Evolutionary conservation across 2,329 filamentous ascomycete genomes (phyloP), one percentile per base, ranked within the genome.

Genomic region (Chaetomiaceae sp.): DNA sequence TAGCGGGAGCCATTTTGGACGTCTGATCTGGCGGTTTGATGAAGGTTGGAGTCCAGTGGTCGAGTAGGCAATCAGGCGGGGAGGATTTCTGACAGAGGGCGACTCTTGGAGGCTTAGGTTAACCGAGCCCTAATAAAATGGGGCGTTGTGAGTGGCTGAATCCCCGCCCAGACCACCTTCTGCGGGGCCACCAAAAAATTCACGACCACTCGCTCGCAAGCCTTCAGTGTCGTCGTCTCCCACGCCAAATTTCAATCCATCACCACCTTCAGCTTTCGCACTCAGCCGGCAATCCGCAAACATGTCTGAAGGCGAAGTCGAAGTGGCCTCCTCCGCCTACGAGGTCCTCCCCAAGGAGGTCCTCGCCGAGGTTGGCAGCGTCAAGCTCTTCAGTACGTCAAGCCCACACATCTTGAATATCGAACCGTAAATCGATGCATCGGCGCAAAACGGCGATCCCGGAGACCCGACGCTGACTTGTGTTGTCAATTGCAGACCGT

Each of bases 281-380:
- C 59, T 63, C 62, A 62, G 61, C 60, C 63, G 62, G 62, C 61
- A 60, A 65, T n/a, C 55, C 61, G 66, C 65, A 69, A 88, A 76
- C 70, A 96, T 95, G 90, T 95, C 90, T 87, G 90, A 95, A 78
- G 90, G 87, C 81, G 91, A 96, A 82, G 87, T 95, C 77, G 90
- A 95, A 82, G 87, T 94, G 76, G 83, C 78, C 80, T 80, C 83
- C 71, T 78, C 80, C 73, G 81, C 82, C 76, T 87, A 84, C 78
- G 78, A 83, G 72, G 84, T 90, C 74, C 87, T 96, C 66, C 90
- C 92, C 77, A 96, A 95, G 86, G 90, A 96, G 66, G 87, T 95
- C 73, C 80, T 84, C 70, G 81, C 85, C 69, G 89, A 95, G 80
- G 85, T 94, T 78, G 91, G 90, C 77, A 86, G 82, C 78, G 82